A percentile compares a stretch with the other conserved stretches of the same genome.
These are phyloP conservation scores for Vigna reflexopilosa DNA, from an alignment of 306 rosid species.

Conservation along the genomic window DNA sequence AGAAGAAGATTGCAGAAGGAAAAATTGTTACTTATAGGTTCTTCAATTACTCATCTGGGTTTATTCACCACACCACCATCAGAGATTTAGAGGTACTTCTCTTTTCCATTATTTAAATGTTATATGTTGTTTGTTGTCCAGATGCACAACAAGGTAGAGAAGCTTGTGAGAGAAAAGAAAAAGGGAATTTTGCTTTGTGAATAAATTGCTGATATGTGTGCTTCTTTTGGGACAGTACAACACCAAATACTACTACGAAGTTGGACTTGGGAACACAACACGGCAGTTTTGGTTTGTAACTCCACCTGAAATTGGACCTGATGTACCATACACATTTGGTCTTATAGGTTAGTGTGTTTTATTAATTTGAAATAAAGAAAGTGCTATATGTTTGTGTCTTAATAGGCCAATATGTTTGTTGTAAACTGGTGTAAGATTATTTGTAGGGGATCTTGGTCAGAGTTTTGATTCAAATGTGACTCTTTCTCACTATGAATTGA, in stretches of 20 bases:
- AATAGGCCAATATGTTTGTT: conserved; percentile 7
- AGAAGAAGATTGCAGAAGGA: conserved; percentile 53
- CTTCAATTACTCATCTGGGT: conserved; percentile 84
- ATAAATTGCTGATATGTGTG: conserved; percentile 34
- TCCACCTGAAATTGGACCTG: conserved; percentile 88
- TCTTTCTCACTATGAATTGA: conserved; percentile 75
- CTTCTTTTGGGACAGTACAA: conserved; percentile 57
- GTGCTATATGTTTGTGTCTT: too few relatives aligned
- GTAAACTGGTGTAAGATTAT: conserved; percentile 24
- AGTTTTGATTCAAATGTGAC: conserved; percentile 79
- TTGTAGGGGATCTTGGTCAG: conserved; percentile 93
- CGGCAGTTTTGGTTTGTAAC: conserved; percentile 80
- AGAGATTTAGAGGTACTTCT: conserved; percentile 64
- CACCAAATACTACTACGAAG: conserved; percentile 79
- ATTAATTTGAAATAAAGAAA: too few relatives aligned
- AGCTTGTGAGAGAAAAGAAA: conserved; percentile 8
- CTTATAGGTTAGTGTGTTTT: conserved; percentile 59
- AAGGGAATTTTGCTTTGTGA: conserved; percentile 28
- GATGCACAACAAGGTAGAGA: not conserved
- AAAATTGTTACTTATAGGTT: conserved; percentile 57
- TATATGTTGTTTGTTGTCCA: not conserved
- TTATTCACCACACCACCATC: conserved; percentile 78
- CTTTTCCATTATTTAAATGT: not conserved
- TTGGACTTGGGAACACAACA: conserved; percentile 69
- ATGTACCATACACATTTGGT: conserved; percentile 92